A percentile compares a stretch with the other conserved stretches of the same genome.
These are phyloP conservation scores for Aspergillus baeticus DNA, from an alignment of 495 filamentous ascomycete genomes.

Conservation along the genomic window DNA sequence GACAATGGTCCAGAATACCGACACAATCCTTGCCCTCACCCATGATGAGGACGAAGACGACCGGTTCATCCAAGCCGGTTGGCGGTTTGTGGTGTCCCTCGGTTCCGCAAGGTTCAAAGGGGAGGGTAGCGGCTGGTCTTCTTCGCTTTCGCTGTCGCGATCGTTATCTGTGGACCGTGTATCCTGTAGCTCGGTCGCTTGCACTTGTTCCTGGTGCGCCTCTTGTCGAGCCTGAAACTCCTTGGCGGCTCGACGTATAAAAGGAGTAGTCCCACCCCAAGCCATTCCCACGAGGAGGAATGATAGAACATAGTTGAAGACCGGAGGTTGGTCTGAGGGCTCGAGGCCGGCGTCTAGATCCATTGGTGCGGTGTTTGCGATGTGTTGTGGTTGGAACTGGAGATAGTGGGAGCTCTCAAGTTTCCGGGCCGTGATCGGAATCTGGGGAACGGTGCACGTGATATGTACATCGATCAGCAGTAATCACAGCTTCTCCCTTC, in stretches of 20 bases:
- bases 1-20: conserved; percentile 65
- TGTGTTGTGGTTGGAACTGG: background rate
- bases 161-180: conserved; percentile 9
- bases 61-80: conserved; percentile 26
- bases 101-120: background rate
- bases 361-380: background rate
- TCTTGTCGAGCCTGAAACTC: conserved; percentile 55
- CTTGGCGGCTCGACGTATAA: conserved; percentile 58
- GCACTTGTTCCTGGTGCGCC: conserved; percentile 19
- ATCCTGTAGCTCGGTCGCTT: conserved; percentile 14
- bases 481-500: too few relatives aligned
- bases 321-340: conserved; percentile 43
- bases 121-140: conserved; percentile 21
- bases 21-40: conserved; percentile 54
- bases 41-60: conserved; percentile 29
- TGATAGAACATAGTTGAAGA: conserved; percentile 77
- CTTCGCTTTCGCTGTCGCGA: conserved; percentile 13
- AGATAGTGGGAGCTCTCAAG: too few relatives aligned
- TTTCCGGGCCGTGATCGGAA: too few relatives aligned
- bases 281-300: conserved; percentile 90
- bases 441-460: too few relatives aligned
- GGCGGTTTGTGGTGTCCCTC: conserved; percentile 8
- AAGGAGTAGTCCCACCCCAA: conserved; percentile 69
- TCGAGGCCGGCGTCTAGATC: background rate
- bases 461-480: too few relatives aligned